phyloP scores from a whole-genome alignment of 768 basidiomycete genomes.

The Pulveroboletus sp. region DNA sequence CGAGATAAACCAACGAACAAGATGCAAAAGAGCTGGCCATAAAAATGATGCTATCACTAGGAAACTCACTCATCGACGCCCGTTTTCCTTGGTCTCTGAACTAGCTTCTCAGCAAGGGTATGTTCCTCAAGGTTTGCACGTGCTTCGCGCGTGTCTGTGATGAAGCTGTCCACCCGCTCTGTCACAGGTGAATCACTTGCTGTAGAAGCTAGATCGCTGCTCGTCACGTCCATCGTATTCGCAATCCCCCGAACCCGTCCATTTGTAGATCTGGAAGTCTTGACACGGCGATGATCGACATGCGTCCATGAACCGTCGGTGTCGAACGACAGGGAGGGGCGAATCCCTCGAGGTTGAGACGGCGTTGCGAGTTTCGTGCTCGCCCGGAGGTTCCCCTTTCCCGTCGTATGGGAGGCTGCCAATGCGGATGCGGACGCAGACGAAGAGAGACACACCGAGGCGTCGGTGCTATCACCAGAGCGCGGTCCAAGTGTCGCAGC shows the following conservation, averaged over 20 bases:
- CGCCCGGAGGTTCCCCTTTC: slow-evolving; percentile 2
- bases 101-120: slow-evolving; percentile 57
- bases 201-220: slow-evolving; percentile 51
- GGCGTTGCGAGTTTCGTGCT: slow-evolving; percentile 2
- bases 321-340: slow-evolving; percentile 30
- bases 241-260: slow-evolving; percentile 6
- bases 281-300: slow-evolving; percentile 43
- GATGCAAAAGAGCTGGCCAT: not conserved
- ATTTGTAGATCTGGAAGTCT: slow-evolving; percentile 9
- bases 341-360: slow-evolving; percentile 14
- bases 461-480: slow-evolving; percentile 17
- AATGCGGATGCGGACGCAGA: not conserved
- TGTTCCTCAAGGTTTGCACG: slow-evolving; percentile 25
- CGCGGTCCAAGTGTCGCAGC: slow-evolving; percentile 1
- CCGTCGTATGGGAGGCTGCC: not conserved
- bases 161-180: slow-evolving; percentile 29
- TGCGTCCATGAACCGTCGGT: slow-evolving; percentile 70
- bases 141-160: slow-evolving; percentile 29
- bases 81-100: slow-evolving; percentile 63
- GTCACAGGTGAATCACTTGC: slow-evolving; percentile 39
- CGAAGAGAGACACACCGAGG: slow-evolving; percentile 6
- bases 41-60: not conserved
- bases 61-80: slow-evolving; percentile 63
- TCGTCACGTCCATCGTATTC: slow-evolving; percentile 35
- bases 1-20: not conserved